These are phyloP conservation scores for Gastrolobium bilobum DNA, from an alignment of 306 rosid genomes.

Conservation along the genomic window DNA sequence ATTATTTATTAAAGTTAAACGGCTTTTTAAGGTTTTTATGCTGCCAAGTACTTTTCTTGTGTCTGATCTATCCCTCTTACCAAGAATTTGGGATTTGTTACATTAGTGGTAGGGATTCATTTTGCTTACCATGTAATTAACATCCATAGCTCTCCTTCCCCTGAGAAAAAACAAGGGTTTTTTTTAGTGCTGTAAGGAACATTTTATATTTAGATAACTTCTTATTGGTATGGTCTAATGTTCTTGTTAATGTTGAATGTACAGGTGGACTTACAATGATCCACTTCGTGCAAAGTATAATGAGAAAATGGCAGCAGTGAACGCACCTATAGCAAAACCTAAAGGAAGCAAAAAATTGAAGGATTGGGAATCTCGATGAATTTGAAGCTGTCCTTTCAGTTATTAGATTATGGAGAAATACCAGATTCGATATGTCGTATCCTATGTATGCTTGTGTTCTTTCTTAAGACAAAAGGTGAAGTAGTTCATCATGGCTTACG, in stretches of 20 bases:
- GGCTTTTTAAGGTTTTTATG: slow-evolving; percentile 11
- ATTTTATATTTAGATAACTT: neutral
- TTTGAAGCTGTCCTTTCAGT: slow-evolving; percentile 26
- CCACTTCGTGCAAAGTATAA: slow-evolving; percentile 96
- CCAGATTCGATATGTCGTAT: slow-evolving; percentile 8
- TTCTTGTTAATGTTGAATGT: slow-evolving; percentile 40
- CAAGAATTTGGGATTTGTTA: neutral
- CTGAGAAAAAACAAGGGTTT: neutral
- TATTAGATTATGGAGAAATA: slow-evolving; percentile 35
- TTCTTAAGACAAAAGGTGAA: slow-evolving; percentile 10
- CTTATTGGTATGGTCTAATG: slow-evolving; percentile 34
- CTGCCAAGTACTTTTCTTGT: slow-evolving; percentile 24
- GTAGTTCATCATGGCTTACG: slow-evolving; percentile 32
- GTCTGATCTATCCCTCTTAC: neutral
- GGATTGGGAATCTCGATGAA: slow-evolving; percentile 83
- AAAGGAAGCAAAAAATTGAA: slow-evolving; percentile 96
- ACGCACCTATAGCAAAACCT: slow-evolving; percentile 75
- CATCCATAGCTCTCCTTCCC: neutral
- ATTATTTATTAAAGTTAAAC: neutral
- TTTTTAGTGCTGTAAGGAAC: neutral
- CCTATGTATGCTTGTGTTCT: slow-evolving; percentile 37
- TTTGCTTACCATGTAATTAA: slow-evolving; percentile 15
- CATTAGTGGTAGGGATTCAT: neutral
- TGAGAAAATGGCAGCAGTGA: slow-evolving; percentile 95
- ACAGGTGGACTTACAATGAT: slow-evolving; percentile 98